Percentiles rank a stretch among this genome's conserved stretches.
Conservation (phyloP, 305 asterid genomes). For the Fraxinus velutina region DNA sequence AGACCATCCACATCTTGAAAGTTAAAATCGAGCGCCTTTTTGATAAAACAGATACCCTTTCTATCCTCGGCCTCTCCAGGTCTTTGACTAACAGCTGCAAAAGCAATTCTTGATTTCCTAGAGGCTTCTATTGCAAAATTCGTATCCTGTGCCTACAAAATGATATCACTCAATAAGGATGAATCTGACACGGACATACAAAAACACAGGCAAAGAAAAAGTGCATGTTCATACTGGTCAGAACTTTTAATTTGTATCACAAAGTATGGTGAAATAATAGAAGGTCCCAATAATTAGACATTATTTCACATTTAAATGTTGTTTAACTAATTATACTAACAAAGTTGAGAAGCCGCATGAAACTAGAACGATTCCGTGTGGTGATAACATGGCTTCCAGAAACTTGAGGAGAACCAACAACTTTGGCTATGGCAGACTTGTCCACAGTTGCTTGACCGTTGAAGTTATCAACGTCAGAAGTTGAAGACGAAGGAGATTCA, state of each 20-base stretch:
- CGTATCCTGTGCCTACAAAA: constrained; percentile 73
- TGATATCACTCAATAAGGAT: constrained; percentile 7
- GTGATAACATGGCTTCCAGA: constrained; percentile 51
- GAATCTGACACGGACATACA: background rate
- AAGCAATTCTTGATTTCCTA: constrained; percentile 69
- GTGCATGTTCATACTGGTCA: background rate
- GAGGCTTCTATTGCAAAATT: constrained; percentile 91
- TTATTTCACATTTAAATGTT: background rate
- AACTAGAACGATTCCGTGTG: constrained; percentile 43
- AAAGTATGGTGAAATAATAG: background rate
- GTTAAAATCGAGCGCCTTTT: constrained; percentile 78
- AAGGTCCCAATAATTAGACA: background rate
- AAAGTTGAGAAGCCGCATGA: constrained; percentile 40
- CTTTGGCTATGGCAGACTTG: constrained; percentile 59
- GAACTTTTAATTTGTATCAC: background rate
- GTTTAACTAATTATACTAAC: constrained; percentile 36
- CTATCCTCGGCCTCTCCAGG: constrained; percentile 47
- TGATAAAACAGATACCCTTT: constrained; percentile 55
- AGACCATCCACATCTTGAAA: constrained; percentile 81
- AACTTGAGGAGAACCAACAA: constrained; percentile 54
- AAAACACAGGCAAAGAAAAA: background rate
- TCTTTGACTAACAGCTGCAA: constrained; percentile 57
- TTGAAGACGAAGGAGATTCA: constrained; percentile 97
- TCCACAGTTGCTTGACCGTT: constrained; percentile 62
- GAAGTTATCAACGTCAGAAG: constrained; percentile 92